Percentiles rank a stretch among this genome's conserved stretches.
Conservation (phyloP, 2,329 filamentous ascomycete genomes). For the Paraphaeosphaeria sporulosa region DNA sequence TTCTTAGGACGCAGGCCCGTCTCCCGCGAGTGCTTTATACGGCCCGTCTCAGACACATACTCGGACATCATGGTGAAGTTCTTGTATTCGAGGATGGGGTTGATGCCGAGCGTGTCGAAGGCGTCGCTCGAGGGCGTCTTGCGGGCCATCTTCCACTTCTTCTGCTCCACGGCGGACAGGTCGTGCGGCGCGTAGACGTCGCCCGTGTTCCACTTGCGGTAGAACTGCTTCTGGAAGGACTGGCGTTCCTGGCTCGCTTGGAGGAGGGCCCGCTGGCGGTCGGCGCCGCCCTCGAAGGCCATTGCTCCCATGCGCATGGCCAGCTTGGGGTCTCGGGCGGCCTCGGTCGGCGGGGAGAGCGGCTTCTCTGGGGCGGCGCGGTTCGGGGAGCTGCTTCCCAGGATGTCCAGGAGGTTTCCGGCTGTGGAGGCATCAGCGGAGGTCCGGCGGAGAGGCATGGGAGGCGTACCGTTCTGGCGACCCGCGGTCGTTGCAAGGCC, state of each 20-base stretch:
- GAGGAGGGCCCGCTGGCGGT: conserved; percentile 31
- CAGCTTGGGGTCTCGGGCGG: neutral
- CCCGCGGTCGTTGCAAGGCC: conserved; percentile 35
- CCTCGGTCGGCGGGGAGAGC: neutral
- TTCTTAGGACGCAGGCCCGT: conserved; percentile 88
- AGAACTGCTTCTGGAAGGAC: conserved; percentile 69
- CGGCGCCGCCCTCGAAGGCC: conserved; percentile 26
- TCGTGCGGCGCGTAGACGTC: conserved; percentile 94
- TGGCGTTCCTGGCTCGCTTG: conserved; percentile 38
- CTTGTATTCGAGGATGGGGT: conserved; percentile 88
- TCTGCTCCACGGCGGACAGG: conserved; percentile 77
- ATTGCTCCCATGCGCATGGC: conserved; percentile 23
- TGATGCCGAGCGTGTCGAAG: conserved; percentile 79
- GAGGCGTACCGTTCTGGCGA: conserved; percentile 26
- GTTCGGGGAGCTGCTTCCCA: conserved; percentile 20
- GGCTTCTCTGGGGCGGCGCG: conserved; percentile 14
- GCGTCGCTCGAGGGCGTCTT: conserved; percentile 68
- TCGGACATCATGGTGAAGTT: conserved; percentile 94
- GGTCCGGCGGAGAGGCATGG: neutral
- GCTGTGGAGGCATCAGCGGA: neutral
- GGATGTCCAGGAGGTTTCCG: conserved; percentile 29
- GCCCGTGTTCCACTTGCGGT: conserved; percentile 75
- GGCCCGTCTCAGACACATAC: conserved; percentile 83
- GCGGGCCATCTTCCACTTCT: conserved; percentile 72
- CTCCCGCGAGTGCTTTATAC: conserved; percentile 77